Conservation (phyloP, 2,329 filamentous ascomycete species). For the Scedosporium minutisporum region DNA sequence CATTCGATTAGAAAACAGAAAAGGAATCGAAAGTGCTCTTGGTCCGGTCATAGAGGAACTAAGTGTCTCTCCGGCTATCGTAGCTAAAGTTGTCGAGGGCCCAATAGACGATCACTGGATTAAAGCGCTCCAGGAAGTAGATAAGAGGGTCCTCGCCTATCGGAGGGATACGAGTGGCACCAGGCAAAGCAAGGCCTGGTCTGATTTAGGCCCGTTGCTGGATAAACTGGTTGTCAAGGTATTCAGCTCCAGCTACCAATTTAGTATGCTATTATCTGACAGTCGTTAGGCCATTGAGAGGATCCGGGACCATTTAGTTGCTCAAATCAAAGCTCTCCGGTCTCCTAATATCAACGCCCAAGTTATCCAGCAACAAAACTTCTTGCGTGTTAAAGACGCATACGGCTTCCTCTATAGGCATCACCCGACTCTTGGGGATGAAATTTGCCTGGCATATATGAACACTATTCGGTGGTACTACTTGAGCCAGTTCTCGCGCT, state of each 20-base stretch:
- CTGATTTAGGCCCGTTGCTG: conserved; percentile 76
- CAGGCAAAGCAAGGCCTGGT: conserved; percentile 61
- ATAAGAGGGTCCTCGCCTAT: conserved; percentile 64
- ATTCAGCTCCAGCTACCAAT: conserved; percentile 11
- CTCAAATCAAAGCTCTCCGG: conserved; percentile 86
- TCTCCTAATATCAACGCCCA: conserved; percentile 97
- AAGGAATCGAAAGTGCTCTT: conserved; percentile 77
- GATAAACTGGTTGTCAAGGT: conserved; percentile 77
- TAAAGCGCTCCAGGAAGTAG: conserved; percentile 71
- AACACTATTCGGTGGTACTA: conserved; percentile 99
- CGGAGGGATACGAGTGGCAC: conserved; percentile 55
- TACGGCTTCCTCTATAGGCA: conserved; percentile 77
- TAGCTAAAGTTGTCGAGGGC: conserved; percentile 79
- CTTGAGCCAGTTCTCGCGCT: conserved; percentile 78
- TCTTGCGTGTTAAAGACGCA: conserved; percentile 79
- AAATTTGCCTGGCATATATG: conserved; percentile 88
- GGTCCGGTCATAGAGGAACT: conserved; percentile 87
- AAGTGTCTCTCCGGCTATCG: conserved; percentile 73
- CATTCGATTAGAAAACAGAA: conserved; percentile 77
- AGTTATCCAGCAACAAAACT: conserved; percentile 87
- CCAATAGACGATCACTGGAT: conserved; percentile 86
- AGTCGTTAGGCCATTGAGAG: conserved; percentile 70
- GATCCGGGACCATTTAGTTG: conserved; percentile 87
- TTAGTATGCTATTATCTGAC: conserved; percentile 9
- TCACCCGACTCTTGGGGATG: conserved; percentile 72